A percentile compares a stretch with the other conserved stretches of the same genome.
phyloP scores from a whole-genome alignment of 768 basidiomycete species.

The Dioszegia crocea region DNA sequence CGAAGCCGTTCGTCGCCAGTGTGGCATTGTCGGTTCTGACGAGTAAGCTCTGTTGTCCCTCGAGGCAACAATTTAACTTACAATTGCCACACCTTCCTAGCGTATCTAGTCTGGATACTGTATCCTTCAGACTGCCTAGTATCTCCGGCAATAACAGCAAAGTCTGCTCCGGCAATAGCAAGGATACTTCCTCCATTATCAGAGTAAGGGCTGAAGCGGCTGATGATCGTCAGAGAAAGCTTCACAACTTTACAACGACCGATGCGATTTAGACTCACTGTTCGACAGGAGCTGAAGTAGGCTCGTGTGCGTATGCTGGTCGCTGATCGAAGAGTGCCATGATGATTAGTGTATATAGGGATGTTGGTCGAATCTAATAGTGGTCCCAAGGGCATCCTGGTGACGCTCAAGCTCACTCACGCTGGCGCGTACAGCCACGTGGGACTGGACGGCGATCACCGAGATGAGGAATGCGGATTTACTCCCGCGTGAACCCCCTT shows the following conservation, averaged over 20 bases:
- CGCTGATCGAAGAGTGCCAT: slow-evolving; percentile 36
- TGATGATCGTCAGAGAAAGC: slow-evolving; percentile 4
- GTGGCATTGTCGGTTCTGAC: slow-evolving; percentile 84
- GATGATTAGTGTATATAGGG: too few species aligned
- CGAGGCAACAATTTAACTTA: slow-evolving; percentile 55
- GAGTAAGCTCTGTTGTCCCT: not conserved
- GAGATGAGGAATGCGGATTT: not conserved
- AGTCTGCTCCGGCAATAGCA: slow-evolving; percentile 81
- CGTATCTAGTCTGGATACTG: slow-evolving; percentile 94
- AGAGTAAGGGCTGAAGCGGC: slow-evolving; percentile 75
- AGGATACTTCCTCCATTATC: slow-evolving; percentile 96
- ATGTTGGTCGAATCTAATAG: too few species aligned
- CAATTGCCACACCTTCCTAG: slow-evolving; percentile 91
- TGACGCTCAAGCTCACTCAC: not conserved
- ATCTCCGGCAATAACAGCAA: slow-evolving; percentile 91
- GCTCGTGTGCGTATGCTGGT: slow-evolving; percentile 19
- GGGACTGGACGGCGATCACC: not conserved
- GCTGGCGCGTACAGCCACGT: not conserved
- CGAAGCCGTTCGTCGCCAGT: slow-evolving; percentile 92
- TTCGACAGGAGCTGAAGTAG: slow-evolving; percentile 34
- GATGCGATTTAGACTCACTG: slow-evolving; percentile 37
- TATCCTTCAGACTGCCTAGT: slow-evolving; percentile 97
- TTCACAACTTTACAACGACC: too few species aligned
- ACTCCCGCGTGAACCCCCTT: not conserved
- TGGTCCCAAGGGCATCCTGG: too few species aligned